Conservation (phyloP, 805 yeast species). For the Ogataea nitratoaversa region DNA sequence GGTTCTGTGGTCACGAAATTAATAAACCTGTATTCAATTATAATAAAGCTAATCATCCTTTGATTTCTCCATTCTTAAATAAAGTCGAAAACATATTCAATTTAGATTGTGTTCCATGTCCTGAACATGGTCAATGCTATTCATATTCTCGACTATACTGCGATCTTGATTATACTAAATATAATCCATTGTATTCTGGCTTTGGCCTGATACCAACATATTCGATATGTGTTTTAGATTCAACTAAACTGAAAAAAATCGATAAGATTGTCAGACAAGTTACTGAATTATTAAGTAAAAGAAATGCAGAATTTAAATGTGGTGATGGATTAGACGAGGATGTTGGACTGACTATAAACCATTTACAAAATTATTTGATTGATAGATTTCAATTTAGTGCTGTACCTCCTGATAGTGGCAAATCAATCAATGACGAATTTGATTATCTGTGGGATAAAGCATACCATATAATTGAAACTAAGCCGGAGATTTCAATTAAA, state of each 20-base stretch:
- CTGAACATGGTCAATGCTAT: slow-evolving; percentile 75
- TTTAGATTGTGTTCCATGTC: slow-evolving; percentile 76
- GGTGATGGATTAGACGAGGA: slow-evolving; percentile 30
- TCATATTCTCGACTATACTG: slow-evolving; percentile 61
- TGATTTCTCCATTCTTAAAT: slow-evolving; percentile 25
- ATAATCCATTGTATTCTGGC: slow-evolving; percentile 51
- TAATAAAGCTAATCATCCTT: slow-evolving; percentile 7
- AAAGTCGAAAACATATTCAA: slow-evolving; percentile 43
- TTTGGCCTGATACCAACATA: slow-evolving; percentile 58
- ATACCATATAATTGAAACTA: slow-evolving; percentile 7
- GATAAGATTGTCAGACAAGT: slow-evolving; percentile 63
- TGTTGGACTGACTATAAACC: slow-evolving; percentile 51
- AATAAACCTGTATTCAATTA: slow-evolving; percentile 31
- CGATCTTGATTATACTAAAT: slow-evolving; percentile 59
- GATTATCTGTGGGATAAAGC: slow-evolving; percentile 26
- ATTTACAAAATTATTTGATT: slow-evolving; percentile 55
- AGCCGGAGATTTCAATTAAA: slow-evolving; percentile 11
- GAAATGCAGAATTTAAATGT: slow-evolving; percentile 57
- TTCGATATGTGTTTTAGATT: slow-evolving; percentile 72
- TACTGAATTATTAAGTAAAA: slow-evolving; percentile 58
- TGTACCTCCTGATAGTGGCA: slow-evolving; percentile 1
- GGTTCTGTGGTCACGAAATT: slow-evolving; percentile 72
- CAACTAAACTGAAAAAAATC: slow-evolving; percentile 64
- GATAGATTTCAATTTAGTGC: slow-evolving; percentile 35
- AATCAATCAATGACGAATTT: slow-evolving; percentile 14